A percentile compares a stretch with the other conserved stretches of the same genome.
Evolutionary conservation across 805 yeast genomes (phyloP).

Genomic region (Hanseniaspora valbyensis): DNA sequence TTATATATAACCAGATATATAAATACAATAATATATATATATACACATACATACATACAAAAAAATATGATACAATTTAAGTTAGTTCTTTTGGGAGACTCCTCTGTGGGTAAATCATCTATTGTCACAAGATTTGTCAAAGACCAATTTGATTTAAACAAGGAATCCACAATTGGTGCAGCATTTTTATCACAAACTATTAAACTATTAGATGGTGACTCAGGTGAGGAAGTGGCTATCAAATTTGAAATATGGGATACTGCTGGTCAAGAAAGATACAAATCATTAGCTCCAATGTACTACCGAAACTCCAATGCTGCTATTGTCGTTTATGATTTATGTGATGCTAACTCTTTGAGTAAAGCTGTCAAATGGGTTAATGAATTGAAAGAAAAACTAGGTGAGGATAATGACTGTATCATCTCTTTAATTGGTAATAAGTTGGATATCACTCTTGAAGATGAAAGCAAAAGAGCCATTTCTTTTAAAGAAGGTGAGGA

Average conservation of each 20-base stretch:
- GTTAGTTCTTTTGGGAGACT: constrained; percentile 66
- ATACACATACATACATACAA: not conserved
- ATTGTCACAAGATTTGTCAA: constrained; percentile 71
- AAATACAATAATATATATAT: not conserved
- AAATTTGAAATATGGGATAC: constrained; percentile 83
- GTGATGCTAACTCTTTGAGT: constrained; percentile 56
- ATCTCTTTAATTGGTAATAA: constrained; percentile 87
- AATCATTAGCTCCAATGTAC: constrained; percentile 73
- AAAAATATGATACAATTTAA: constrained; percentile 40
- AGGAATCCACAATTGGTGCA: constrained; percentile 96
- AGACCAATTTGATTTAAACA: constrained; percentile 59
- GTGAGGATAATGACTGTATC: constrained; percentile 47
- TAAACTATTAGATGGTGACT: constrained; percentile 20
- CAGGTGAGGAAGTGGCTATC: constrained; percentile 25
- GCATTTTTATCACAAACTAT: constrained; percentile 84
- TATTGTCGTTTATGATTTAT: constrained; percentile 75
- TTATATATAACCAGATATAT: not conserved
- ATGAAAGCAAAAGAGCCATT: constrained; percentile 31
- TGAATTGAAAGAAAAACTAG: constrained; percentile 78
- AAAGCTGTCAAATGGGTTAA: constrained; percentile 86
- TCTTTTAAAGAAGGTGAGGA: constrained; percentile 37
- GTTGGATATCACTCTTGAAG: constrained; percentile 40
- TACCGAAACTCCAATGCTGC: constrained; percentile 76
- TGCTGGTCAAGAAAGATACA: constrained; percentile 88
- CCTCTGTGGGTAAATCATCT: constrained; percentile 75